Evolutionary conservation across 805 yeast genomes (phyloP), one percentile per base, ranked within the genome.

Genomic region (Myxozyma lipomycoides): DNA sequence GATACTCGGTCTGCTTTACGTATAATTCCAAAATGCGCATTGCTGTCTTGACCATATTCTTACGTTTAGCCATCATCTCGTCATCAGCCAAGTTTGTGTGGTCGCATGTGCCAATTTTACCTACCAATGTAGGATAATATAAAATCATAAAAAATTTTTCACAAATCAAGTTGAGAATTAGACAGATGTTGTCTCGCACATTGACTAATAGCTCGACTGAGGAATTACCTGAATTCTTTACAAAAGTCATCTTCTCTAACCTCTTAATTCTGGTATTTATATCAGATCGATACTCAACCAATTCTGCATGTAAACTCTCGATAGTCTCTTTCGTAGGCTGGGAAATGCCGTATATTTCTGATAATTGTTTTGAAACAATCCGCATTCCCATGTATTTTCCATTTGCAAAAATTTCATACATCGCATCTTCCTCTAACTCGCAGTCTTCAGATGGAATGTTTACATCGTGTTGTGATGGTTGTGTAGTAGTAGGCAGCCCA

Each of bases 401-500:
- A 30, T 49, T 49, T 2, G 44, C 47, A 40, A 41, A 37, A 15
- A 42, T 40, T 23, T 40, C 47, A 18, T 22, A n/a, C 49, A 53
- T 38, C 9, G 25, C 32, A 9, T 53, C 57, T 26, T 49, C 51
- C 15, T 49, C 55, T 9, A 32, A 26, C 3, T 52, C 46, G n/a
- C 26, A 22, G 12, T 21, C 38, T 25, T 46, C 54, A 7, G 36
- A 34, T 12, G 56, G 48, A 2, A 46, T 22, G 7, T 43, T 19
- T 15, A 51, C 56, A 26, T 51, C 52, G 25, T 40, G 32, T 9
- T 40, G 44, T 12, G 42, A n/a, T 1, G 21, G 21, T 19, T 41
- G 48, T 12, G 46, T 26, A 15, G 52, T 18, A 4, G 49, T 23
- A n/a, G 56, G 56, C 19, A 51, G 48, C 6, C 56, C 56, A 30